Conservation (phyloP, 805 yeast genomes). For the Ogataea nakhonphanomensis region DNA sequence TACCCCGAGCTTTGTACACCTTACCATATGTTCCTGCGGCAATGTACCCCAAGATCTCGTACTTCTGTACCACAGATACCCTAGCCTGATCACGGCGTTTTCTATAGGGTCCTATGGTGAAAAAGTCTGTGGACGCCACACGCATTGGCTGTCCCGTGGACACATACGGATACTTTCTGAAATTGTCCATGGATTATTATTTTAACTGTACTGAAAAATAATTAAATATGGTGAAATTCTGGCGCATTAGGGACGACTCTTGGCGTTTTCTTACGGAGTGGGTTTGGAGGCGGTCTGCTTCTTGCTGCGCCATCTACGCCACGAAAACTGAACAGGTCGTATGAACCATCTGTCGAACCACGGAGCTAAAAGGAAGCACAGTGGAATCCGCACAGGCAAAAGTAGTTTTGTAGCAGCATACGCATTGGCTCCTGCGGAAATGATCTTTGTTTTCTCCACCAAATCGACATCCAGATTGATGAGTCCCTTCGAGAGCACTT, state of each 20-base stretch:
- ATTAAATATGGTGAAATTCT: not conserved
- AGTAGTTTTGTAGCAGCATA: slow-evolving; percentile 34
- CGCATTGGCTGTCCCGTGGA: slow-evolving; percentile 37
- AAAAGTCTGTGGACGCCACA: slow-evolving; percentile 53
- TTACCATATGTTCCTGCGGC: slow-evolving; percentile 99
- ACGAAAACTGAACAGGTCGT: slow-evolving; percentile 25
- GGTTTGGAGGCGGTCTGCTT: too few species aligned
- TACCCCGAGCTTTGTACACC: slow-evolving; percentile 80
- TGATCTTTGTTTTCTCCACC: slow-evolving; percentile 28
- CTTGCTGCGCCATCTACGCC: not conserved
- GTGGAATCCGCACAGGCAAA: slow-evolving; percentile 30
- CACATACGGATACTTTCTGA: slow-evolving; percentile 6
- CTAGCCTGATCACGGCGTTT: slow-evolving; percentile 62
- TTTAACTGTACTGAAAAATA: not conserved
- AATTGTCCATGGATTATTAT: slow-evolving; percentile 6
- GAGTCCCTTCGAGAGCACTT: slow-evolving; percentile 40
- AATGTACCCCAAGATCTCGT: slow-evolving; percentile 88
- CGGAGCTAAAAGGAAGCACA: slow-evolving; percentile 32
- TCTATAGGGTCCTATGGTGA: slow-evolving; percentile 57
- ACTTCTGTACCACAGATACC: slow-evolving; percentile 74
- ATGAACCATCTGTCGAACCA: slow-evolving; percentile 34
- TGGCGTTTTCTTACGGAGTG: too few species aligned
- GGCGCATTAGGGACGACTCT: not conserved
- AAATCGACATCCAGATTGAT: slow-evolving; percentile 24
- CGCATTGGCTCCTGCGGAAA: slow-evolving; percentile 36